Base-by-base conservation (phyloP, 805 yeast genomes). In the Zygotorulaspora chibaensis region DNA sequence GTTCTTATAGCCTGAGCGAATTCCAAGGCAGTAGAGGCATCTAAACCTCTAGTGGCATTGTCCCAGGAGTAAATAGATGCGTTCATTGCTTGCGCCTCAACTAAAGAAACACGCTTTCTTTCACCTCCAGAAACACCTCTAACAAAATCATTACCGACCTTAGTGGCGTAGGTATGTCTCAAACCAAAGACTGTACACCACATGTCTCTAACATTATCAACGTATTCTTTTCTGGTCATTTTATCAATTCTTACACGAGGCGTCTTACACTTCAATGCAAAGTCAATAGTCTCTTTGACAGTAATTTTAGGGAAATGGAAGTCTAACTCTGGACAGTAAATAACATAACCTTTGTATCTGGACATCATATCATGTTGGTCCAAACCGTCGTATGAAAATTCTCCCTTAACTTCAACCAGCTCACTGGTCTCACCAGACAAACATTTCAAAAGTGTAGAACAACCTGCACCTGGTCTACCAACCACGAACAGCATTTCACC, bases 51-150 rank as follows among this genome's bases (percentile, higher is more conserved):
- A 13, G 87, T 81, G 18, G 85, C 82, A 55, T 81, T 81, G 66
- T 81, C 87, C 77, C 81, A 81, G 51, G 84, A 79, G 53, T 71
- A 79, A 17, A 80, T 68, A 6, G 77, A 67, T 8, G 77, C 81
- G 43, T 76, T 70, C 57, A 75, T 68, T 27, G 76, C 72, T 55
- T 77, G 72, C 2, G 78, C 84, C 63, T 81, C 87, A 2, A 83
- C 86, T 54, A 81, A 75, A 3, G 85, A 79, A 18, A 81, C 85
- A 68, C 87, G 77, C 66, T 81, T 81, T 55, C 87, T 69, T 67
- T 81, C 84, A 66, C 87, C 87, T 58, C 87, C 87, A 29, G 85
- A 80, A 38, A 81, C 79, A 64, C 87, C 87, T 63, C 85, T 72
- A 13, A 81, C 79, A 45, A 75, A 77, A 61, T 81, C 86, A 57